These are phyloP conservation scores for Penicillium frequentans DNA, from an alignment of 2,329 filamentous ascomycete genomes.

Conservation along the genomic window DNA sequence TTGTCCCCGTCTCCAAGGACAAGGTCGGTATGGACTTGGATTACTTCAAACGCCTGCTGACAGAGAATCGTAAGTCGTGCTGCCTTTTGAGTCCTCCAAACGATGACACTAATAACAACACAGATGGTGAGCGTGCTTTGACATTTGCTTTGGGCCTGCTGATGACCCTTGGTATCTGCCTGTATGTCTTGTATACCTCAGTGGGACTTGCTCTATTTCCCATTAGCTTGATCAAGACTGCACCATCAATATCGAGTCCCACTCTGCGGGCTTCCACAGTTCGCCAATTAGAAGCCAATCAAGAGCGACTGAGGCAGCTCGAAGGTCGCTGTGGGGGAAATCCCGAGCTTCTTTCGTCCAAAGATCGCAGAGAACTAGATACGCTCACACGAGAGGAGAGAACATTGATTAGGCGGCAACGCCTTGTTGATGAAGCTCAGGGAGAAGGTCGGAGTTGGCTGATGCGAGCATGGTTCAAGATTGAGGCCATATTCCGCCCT, in stretches of 20 bases:
- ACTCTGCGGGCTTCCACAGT: slow-evolving; percentile 74
- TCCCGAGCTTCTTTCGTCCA: slow-evolving; percentile 71
- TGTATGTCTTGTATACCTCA: slow-evolving; percentile 88
- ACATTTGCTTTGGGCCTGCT: slow-evolving; percentile 89
- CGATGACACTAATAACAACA: background rate
- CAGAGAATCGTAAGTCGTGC: slow-evolving; percentile 67
- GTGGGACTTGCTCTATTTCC: slow-evolving; percentile 86
- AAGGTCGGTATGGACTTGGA: slow-evolving; percentile 72
- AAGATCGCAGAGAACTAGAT: slow-evolving; percentile 87
- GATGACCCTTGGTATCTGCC: slow-evolving; percentile 78
- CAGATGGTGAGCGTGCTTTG: slow-evolving; percentile 83
- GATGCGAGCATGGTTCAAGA: slow-evolving; percentile 74
- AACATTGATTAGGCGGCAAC: slow-evolving; percentile 83
- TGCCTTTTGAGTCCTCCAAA: background rate
- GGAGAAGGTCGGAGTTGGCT: slow-evolving; percentile 75
- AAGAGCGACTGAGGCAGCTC: slow-evolving; percentile 87
- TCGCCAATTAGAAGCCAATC: slow-evolving; percentile 79
- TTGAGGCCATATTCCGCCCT: slow-evolving; percentile 79
- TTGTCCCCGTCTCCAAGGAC: slow-evolving; percentile 76
- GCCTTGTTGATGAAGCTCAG: slow-evolving; percentile 67
- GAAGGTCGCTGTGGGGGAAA: slow-evolving; percentile 81
- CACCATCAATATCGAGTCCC: slow-evolving; percentile 80
- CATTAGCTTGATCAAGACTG: slow-evolving; percentile 86
- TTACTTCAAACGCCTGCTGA: slow-evolving; percentile 82
- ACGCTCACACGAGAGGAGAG: slow-evolving; percentile 85